phyloP scores from a whole-genome alignment of 768 basidiomycete genomes.

The Boletales sp. region DNA sequence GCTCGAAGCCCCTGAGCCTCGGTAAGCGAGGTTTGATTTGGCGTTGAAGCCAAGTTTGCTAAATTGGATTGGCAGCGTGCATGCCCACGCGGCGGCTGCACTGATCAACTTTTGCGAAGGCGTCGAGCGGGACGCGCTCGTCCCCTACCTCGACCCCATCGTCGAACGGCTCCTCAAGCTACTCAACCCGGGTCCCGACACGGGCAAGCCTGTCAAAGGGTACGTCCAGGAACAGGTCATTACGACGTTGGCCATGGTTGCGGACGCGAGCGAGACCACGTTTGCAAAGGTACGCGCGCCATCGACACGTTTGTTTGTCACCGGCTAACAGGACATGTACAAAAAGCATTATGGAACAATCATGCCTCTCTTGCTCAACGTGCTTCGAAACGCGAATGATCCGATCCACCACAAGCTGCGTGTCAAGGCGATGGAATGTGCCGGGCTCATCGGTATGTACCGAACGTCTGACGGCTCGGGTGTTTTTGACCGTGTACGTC shows the following conservation, averaged over 20 bases:
- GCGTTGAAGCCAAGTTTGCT: not conserved
- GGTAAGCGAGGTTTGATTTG: slow-evolving; percentile 37
- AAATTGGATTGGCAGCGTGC: slow-evolving; percentile 50
- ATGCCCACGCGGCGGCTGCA: slow-evolving; percentile 82
- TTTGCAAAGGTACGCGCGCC: slow-evolving; percentile 59
- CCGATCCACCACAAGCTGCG: slow-evolving; percentile 64
- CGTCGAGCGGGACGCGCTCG: slow-evolving; percentile 65
- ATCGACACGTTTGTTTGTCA: too few species aligned
- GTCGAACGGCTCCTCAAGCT: slow-evolving; percentile 61
- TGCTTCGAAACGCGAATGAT: slow-evolving; percentile 68
- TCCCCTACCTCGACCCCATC: slow-evolving; percentile 77
- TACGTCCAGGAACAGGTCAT: slow-evolving; percentile 89
- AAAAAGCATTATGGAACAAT: slow-evolving; percentile 68
- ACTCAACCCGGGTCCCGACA: slow-evolving; percentile 49
- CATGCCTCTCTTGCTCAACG: slow-evolving; percentile 77
- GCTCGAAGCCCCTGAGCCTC: slow-evolving; percentile 69
- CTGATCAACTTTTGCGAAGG: slow-evolving; percentile 92
- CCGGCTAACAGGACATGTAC: not conserved
- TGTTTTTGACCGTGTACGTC: not conserved
- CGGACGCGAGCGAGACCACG: slow-evolving; percentile 75
- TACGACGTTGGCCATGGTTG: slow-evolving; percentile 86
- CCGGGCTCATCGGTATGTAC: slow-evolving; percentile 71
- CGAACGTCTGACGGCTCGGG: not conserved
- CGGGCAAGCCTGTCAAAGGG: slow-evolving; percentile 39
- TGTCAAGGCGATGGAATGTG: slow-evolving; percentile 89